Evolutionary conservation across 2,329 filamentous ascomycete genomes (phyloP).

Genomic region (Diatrype stigma): DNA sequence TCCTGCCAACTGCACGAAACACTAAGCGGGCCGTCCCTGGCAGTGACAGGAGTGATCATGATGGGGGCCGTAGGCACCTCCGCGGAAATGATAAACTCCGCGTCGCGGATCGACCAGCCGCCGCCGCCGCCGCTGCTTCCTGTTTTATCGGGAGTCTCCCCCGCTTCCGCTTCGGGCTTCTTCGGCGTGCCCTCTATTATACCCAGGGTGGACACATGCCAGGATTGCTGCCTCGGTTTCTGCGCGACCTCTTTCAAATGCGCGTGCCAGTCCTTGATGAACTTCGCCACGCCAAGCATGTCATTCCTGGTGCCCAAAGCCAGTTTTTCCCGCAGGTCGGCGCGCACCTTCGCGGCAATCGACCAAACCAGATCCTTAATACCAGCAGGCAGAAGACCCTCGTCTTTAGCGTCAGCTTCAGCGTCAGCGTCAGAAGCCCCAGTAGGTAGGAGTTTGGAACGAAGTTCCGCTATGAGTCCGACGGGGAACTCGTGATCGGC

Average conservation of each 20-base stretch:
- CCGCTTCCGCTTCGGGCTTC: no score
- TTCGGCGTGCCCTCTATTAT: slow-evolving; percentile 18
- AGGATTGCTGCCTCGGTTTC: slow-evolving; percentile 16
- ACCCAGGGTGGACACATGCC: slow-evolving; percentile 25
- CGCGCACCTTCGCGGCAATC: slow-evolving; percentile 4
- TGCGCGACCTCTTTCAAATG: not conserved
- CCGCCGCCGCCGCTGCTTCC: not conserved
- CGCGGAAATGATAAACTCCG: not conserved
- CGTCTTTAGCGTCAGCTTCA: no score
- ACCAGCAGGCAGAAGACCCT: not conserved
- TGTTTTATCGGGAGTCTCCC: no score
- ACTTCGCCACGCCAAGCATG: slow-evolving; percentile 16
- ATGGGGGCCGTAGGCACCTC: not conserved
- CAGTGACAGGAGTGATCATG: not conserved
- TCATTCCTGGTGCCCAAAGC: slow-evolving; percentile 20
- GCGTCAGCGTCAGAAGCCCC: not conserved
- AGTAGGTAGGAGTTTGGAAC: not conserved
- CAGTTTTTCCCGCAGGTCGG: slow-evolving; percentile 12
- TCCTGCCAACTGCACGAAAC: not conserved
- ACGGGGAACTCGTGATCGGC: slow-evolving; percentile 4
- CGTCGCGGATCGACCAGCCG: slow-evolving; percentile 19
- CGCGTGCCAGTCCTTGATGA: slow-evolving; percentile 21
- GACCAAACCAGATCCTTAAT: slow-evolving; percentile 18
- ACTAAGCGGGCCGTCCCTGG: not conserved
- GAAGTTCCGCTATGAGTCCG: not conserved